These are phyloP conservation scores for Malus hybrid DNA, from an alignment of 331 rosid species.

Conservation along the genomic window DNA sequence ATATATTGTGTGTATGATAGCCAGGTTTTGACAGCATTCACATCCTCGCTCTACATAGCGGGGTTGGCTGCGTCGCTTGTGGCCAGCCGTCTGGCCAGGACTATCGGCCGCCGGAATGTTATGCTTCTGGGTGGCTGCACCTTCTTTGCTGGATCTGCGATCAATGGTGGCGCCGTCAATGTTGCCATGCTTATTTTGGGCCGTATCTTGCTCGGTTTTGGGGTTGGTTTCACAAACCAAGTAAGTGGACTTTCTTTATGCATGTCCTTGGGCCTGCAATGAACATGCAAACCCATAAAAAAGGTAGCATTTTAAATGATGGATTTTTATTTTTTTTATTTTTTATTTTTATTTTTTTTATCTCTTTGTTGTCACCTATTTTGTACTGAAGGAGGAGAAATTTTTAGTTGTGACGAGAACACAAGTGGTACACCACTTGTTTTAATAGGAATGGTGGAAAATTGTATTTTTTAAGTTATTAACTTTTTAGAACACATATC, in stretches of 20 bases:
- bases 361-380: too few species aligned
- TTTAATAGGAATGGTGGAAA: too few species aligned
- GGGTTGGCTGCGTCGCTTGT: slow-evolving; percentile 31
- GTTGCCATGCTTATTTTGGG: slow-evolving; percentile 57
- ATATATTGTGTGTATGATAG: slow-evolving; percentile 52
- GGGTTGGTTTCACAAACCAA: slow-evolving; percentile 59
- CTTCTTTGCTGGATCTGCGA: slow-evolving; percentile 39
- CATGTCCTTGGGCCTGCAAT: not conserved
- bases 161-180: slow-evolving; percentile 49
- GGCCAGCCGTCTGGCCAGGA: slow-evolving; percentile 34
- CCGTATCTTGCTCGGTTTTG: slow-evolving; percentile 55
- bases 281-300: not conserved
- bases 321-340: too few species aligned
- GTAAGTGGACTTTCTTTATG: slow-evolving; percentile 15
- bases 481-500: too few species aligned
- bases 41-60: slow-evolving; percentile 58
- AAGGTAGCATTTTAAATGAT: not conserved
- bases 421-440: too few species aligned
- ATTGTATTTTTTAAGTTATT: too few species aligned
- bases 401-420: too few species aligned
- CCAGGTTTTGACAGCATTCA: slow-evolving; percentile 49
- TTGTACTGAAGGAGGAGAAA: too few species aligned
- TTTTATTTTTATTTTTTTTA: too few species aligned
- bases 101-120: slow-evolving; percentile 32
- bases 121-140: slow-evolving; percentile 44